Evolutionary conservation across 345 rosid genomes (phyloP), one percentile per base, ranked within the genome.

Genomic region (Arabidopsis thaliana): DNA sequence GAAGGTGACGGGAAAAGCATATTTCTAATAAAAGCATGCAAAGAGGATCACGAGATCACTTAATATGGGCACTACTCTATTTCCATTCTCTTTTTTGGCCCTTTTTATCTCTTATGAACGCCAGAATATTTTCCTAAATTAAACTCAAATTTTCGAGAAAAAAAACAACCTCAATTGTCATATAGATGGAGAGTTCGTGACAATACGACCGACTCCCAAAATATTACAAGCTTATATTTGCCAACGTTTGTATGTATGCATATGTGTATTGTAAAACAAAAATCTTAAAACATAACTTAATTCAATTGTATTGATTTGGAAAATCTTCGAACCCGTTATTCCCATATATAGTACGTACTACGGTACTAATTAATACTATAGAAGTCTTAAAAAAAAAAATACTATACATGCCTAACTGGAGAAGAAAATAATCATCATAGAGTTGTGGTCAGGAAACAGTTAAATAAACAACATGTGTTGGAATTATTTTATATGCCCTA

Each of bases 1-100:
- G 81, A 71, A 72, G 77, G 72, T 72, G 81, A 78, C 73, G 69
- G 73, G 38, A 72, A 78, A 66, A 78, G 81, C 77, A 72, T 78
- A 71, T 72, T 78, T 78, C 77, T 72, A 78, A 78, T 65, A 65
- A 78, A 78, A 65, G 81, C 77, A 72, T 58, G 65, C 68, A 78
- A 78, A 50, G 80, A 77, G 81, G 73, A 72, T 78, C 81, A 78
- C 77, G 81, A 72, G 81, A 65, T 72, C 68, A 44, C 72, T 71
- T 72, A 32, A 72, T 78, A 65, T 66, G 75, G 72, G 67, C 75
- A 51, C 75, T 69, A 62, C 71, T 66, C 76, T 78, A 72, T 58
- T 63, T 71, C 10, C 42, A 20, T 56, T 12, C 41, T 34, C 40
- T 23, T 48, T 48, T 62, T 53, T 44, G 28, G 34, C 8, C 49